Evolutionary conservation across 202 grass and related monocot species (phyloP), one percentile per base, ranked within the genome.

Genomic region (Carex sylvatica): DNA sequence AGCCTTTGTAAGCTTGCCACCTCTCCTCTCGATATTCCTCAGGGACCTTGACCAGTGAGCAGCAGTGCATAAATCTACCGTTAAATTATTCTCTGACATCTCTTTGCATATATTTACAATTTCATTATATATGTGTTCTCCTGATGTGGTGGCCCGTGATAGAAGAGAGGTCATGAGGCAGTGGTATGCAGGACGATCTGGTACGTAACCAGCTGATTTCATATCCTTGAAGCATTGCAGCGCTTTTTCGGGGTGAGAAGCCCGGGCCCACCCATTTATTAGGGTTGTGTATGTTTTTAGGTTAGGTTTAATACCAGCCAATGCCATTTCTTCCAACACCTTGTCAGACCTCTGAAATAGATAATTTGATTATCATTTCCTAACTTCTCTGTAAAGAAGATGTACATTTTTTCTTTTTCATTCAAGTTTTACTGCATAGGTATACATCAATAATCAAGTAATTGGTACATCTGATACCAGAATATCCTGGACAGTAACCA

Each of bases 221-320:
- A 95, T 93, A 71, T 93, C 91, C 82, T 90, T 88, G 63, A 98
- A 98, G 79, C 84, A 95, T 89, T 87, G 86, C 53, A 99, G 80
- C 6, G 91, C 93, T 83, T 87, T 99, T 74, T 95, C 96, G 65
- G 96, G 92, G 78, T 88, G 91, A 26, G 96, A 88, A 46, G 84
- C 89, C 35, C 84, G 88, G 62, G 93, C 86, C 96, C 96, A 99
- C 42, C 96, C 92, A 91, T 91, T 99, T 79, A 95, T 95, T 84
- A 99, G 83, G 74, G 96, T 95, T 81, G 93, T 99, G 82, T 93
- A 93, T 23, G 96, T 99, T 86, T 94, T 99, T 78, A 99, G 52
- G 87, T 99, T 99, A 62, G 96, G 96, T 81, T 92, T 92, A 35
- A 99, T 79, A 59, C 88, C 89, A 63, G 90, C 68, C 76, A 65